Base-by-base conservation (phyloP, 2,329 filamentous ascomycete species). In the Aureobasidium sp. region DNA sequence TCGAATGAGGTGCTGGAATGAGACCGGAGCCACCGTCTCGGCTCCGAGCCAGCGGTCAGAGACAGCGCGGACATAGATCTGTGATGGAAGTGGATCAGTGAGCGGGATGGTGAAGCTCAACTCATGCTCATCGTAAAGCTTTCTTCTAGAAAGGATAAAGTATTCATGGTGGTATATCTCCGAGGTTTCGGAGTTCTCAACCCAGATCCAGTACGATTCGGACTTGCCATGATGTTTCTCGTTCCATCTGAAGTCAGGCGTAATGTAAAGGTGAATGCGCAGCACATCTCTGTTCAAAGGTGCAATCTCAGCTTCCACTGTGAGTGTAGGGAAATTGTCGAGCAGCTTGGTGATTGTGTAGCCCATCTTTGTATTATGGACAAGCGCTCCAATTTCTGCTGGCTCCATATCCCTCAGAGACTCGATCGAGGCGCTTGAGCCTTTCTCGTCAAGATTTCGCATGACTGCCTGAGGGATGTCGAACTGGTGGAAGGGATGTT, bases 121-220 rank as follows among this genome's bases (percentile, higher is more conserved):
- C 75, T 99, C 94, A 68, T 99, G 94, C n/a, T 94, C 90, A 71
- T 97, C 92, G 67, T 96, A 85, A 2, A 99, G 81, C 79, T 96
- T 97, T 74, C 85, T 90, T 65, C 91, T 83, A 64, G 86, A 95
- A 6, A 99, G 81, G 61, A 99, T 94, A 76, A 99, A 97, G 75
- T 88, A 97, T 72, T 99, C 94, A 66, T 97, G 90, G 69, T 99
- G 94, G 69, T 96, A 97, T 44, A 99, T 97, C 74, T 97, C 92
- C 0, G 91, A 92, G 0, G 92, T 97, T 68, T 97, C 94, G 0
- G 93, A 97, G 72, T 97, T 96, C 74, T 99, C 94, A 3, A 99
- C 93, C 95, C 94, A 99, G 62, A 99, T 88, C 83, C 95, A 99
- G 76, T 95, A 99, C 4, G 93, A 93, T 70, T 99, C 94, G 0